A percentile compares a stretch with the other conserved stretches of the same genome.
Evolutionary conservation across 495 filamentous ascomycete species (phyloP).

Genomic region (Aspergillus cavernicola): DNA sequence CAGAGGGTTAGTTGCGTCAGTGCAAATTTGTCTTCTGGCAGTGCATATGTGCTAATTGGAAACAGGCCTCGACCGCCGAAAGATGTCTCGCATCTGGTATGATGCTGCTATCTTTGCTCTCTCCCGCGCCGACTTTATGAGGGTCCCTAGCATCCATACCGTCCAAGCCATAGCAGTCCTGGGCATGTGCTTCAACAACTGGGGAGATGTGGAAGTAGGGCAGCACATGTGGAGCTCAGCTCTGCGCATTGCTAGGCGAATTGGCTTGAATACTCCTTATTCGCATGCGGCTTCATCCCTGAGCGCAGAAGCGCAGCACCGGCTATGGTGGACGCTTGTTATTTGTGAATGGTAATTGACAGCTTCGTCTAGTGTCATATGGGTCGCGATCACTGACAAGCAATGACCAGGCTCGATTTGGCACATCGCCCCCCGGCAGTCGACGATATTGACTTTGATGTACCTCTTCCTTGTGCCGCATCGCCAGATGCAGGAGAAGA

Average conservation of each 20-base stretch:
- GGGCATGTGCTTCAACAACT: slow-evolving; percentile 3
- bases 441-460: slow-evolving; percentile 2
- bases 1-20: neutral
- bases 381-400: too few relatives aligned
- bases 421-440: neutral
- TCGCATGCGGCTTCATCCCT: neutral
- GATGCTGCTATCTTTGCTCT: slow-evolving; percentile 1
- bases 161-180: slow-evolving; percentile 1
- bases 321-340: slow-evolving; percentile 5
- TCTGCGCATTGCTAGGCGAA: neutral
- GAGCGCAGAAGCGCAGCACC: slow-evolving; percentile 3
- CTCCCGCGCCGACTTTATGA: slow-evolving; percentile 1
- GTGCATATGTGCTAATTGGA: too few relatives aligned
- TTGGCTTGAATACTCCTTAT: slow-evolving; percentile 4
- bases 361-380: neutral
- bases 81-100: slow-evolving; percentile 1
- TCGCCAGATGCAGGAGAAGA: neutral
- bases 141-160: neutral
- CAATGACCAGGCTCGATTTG: neutral
- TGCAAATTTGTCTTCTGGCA: too few relatives aligned
- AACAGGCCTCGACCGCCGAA: neutral
- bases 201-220: neutral
- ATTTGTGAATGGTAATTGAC: slow-evolving; percentile 4
- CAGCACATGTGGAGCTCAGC: slow-evolving; percentile 7
- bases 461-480: neutral